These are phyloP conservation scores for Aschersonia sp. DNA, from an alignment of 2,329 filamentous ascomycete species.

Conservation along the genomic window DNA sequence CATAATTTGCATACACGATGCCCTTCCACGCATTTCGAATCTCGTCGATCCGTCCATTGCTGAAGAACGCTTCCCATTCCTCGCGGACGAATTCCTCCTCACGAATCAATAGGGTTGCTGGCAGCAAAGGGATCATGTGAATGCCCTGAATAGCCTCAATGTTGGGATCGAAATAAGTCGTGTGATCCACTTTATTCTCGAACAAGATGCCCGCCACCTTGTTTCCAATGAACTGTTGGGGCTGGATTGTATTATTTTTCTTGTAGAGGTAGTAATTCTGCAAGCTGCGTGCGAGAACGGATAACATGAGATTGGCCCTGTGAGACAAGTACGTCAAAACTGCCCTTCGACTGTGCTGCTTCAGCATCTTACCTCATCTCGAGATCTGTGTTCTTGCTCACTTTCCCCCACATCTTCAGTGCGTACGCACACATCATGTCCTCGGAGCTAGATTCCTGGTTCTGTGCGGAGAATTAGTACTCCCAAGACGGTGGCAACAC, in stretches of 20 bases:
- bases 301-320: slow-evolving; percentile 69
- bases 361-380: slow-evolving; percentile 46
- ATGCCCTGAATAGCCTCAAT: slow-evolving; percentile 64
- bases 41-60: slow-evolving; percentile 45
- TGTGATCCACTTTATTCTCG: slow-evolving; percentile 91
- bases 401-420: slow-evolving; percentile 85
- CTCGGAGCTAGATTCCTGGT: slow-evolving; percentile 81
- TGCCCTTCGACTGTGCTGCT: not conserved
- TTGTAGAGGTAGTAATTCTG: slow-evolving; percentile 73
- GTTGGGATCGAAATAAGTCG: slow-evolving; percentile 71
- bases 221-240: slow-evolving; percentile 66
- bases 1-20: slow-evolving; percentile 70
- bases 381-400: slow-evolving; percentile 62
- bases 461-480: slow-evolving; percentile 13
- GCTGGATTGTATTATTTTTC: slow-evolving; percentile 53
- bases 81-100: slow-evolving; percentile 56
- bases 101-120: slow-evolving; percentile 54
- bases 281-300: slow-evolving; percentile 60
- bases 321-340: not conserved
- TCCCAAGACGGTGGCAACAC: not conserved
- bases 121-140: slow-evolving; percentile 68
- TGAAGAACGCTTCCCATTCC: slow-evolving; percentile 75
- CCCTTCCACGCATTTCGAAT: slow-evolving; percentile 74
- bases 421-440: slow-evolving; percentile 80
- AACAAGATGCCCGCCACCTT: slow-evolving; percentile 62